Evolutionary conservation across 2,329 filamentous ascomycete genomes (phyloP), one percentile per base, ranked within the genome.

Genomic region (Ophiosphaerella korrae): DNA sequence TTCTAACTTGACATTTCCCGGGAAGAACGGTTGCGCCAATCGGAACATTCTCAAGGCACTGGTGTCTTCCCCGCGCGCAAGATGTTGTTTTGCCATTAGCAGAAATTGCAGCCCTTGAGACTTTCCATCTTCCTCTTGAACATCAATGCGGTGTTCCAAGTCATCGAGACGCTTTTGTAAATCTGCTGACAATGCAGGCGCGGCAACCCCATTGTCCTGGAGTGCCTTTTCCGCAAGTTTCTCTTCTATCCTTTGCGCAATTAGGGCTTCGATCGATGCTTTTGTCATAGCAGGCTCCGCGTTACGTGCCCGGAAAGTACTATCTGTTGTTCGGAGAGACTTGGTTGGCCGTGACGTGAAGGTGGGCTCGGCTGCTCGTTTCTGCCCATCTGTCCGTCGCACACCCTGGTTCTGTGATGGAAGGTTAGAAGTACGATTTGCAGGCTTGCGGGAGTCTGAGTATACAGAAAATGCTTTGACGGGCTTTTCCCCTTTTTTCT

Each of bases 21-120:
- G 92, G 63, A 97, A 97, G 74, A 85, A 94, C 0, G 90, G 88
- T 45, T 91, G 76, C 0, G 93, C 93, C 57, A 90, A 79, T 70
- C 93, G 88, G 68, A 96, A 97, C 85, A 94, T 93, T 62, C 85
- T 86, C 52, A 97, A 75, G 0, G 92, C 91, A 31, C 84, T 89
- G 3, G 78, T 79, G 44, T 95, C 86, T 60, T 97, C 90, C 2
- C 91, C 91, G 3, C 85, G 82, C 45, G 91, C 90, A 68, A 92
- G 92, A 67, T 95, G 89, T 70, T 97, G 92, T 59, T 94, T 89
- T 1, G 91, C 93, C 81, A 94, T 91, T n/a, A 97, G 80, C 31
- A 97, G 76, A 63, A 89, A 91, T 9, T 91, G 89, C 24, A 97
- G 75, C 0, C 93, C 94, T 56, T 96, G 90, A 0, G 90, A 87